These are phyloP conservation scores for Xerophyta viscosa DNA, from an alignment of 106 monocot genomes.

Conservation along the genomic window DNA sequence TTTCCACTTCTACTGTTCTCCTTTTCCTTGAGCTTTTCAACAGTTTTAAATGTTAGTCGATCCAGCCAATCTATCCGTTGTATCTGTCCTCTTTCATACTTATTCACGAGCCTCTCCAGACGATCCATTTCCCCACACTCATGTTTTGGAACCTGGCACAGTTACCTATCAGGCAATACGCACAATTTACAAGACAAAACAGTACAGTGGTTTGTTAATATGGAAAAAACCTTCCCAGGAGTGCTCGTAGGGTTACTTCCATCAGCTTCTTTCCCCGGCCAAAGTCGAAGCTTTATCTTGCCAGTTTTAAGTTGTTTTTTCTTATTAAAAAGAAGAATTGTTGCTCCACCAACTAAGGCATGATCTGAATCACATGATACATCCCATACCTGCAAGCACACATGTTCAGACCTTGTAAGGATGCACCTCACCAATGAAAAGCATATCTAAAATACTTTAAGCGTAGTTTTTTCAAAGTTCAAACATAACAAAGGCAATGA, in stretches of 20 bases:
- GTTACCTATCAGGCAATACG: background rate
- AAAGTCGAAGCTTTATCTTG: conserved; percentile 84
- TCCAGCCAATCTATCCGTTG: conserved; percentile 94
- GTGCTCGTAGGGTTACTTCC: conserved; percentile 81
- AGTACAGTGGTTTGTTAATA: background rate
- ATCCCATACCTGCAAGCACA: conserved; percentile 75
- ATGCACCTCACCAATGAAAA: no score
- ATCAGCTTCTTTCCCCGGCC: conserved; percentile 74
- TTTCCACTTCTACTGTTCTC: conserved; percentile 48
- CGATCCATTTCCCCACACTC: conserved; percentile 85
- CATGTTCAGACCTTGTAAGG: no score
- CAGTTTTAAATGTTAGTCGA: conserved; percentile 59
- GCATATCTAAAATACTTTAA: no score
- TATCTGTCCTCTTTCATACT: conserved; percentile 89
- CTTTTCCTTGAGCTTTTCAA: conserved; percentile 76
- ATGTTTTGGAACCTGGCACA: conserved; percentile 68
- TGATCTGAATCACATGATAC: conserved; percentile 48
- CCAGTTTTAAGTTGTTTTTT: conserved; percentile 87
- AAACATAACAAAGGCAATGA: no score
- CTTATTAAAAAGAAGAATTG: conserved; percentile 79
- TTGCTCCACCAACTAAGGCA: conserved; percentile 72
- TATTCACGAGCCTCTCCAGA: conserved; percentile 81
- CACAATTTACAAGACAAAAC: background rate
- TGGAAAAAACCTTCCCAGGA: conserved; percentile 76
- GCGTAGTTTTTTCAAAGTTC: no score